Conservation (phyloP, 108 stramenopile species). For the Cyclotella baltica region DNA sequence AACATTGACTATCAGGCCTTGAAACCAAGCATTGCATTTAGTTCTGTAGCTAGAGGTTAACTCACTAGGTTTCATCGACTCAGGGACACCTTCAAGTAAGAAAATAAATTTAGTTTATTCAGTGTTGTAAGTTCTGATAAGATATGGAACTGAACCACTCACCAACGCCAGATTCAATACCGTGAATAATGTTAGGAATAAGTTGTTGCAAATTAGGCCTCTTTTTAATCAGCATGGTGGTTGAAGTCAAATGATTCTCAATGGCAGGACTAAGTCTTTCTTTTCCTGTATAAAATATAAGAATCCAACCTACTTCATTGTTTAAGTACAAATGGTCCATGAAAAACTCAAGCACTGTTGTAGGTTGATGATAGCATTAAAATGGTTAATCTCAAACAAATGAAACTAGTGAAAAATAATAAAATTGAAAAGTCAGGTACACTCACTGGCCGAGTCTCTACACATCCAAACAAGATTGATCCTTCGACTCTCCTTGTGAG, state of each 20-base stretch:
- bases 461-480: constrained; percentile 60
- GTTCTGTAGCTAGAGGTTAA: background rate
- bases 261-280: constrained; percentile 21
- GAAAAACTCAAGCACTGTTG: constrained; percentile 56
- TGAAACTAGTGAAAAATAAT: no score
- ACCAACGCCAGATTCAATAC: constrained; percentile 46
- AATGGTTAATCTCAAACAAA: no score
- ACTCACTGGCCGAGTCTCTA: constrained; percentile 48
- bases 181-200: constrained; percentile 51
- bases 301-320: constrained; percentile 46
- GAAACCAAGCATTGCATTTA: background rate
- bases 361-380: background rate
- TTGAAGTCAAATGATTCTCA: constrained; percentile 26
- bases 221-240: constrained; percentile 43
- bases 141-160: no score
- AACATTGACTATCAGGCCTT: no score
- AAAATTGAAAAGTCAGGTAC: background rate
- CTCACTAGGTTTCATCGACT: constrained; percentile 3
- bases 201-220: constrained; percentile 45
- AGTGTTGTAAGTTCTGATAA: no score
- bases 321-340: constrained; percentile 53
- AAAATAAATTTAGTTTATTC: no score
- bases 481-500: constrained; percentile 49
- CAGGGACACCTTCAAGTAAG: no score
- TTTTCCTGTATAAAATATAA: constrained; percentile 68